phyloP scores from a whole-genome alignment of 2,329 filamentous ascomycete species.

The Tothia fuscella region DNA sequence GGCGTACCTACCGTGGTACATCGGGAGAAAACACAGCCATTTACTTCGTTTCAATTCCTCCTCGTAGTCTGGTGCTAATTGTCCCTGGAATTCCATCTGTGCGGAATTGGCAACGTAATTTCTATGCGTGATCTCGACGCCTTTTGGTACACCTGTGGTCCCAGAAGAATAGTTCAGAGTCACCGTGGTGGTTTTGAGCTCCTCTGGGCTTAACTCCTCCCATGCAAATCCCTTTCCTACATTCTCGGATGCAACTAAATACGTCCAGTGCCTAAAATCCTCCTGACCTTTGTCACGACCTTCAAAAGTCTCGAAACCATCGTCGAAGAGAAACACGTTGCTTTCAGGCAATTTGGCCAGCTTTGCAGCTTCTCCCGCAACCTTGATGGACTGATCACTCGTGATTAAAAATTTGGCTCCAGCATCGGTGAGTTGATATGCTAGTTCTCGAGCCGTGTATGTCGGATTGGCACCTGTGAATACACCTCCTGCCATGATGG shows the following conservation, averaged over 20 bases:
- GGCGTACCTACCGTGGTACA: slow-evolving; percentile 53
- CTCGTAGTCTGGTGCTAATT: slow-evolving; percentile 33
- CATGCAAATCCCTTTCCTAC: slow-evolving; percentile 51
- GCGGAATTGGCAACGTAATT: slow-evolving; percentile 62
- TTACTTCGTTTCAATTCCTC: slow-evolving; percentile 7
- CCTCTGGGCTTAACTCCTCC: slow-evolving; percentile 41
- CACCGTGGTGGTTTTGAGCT: slow-evolving; percentile 42
- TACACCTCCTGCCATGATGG: slow-evolving; percentile 65
- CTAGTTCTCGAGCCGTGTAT: slow-evolving; percentile 59
- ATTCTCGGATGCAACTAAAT: slow-evolving; percentile 40
- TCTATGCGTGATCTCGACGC: slow-evolving; percentile 67
- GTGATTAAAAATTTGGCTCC: slow-evolving; percentile 55
- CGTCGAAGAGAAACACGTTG: slow-evolving; percentile 56
- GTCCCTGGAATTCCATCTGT: slow-evolving; percentile 38
- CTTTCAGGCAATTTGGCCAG: slow-evolving; percentile 42
- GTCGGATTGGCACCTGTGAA: slow-evolving; percentile 66
- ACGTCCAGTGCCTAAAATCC: slow-evolving; percentile 48
- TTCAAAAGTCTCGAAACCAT: slow-evolving; percentile 33
- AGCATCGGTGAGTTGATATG: slow-evolving; percentile 62
- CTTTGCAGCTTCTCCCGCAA: slow-evolving; percentile 53
- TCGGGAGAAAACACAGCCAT: slow-evolving; percentile 58
- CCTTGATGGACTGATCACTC: slow-evolving; percentile 47
- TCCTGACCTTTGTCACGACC: slow-evolving; percentile 26
- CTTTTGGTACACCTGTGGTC: slow-evolving; percentile 74
- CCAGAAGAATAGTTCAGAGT: slow-evolving; percentile 71